Evolutionary conservation across 2,329 filamentous ascomycete species (phyloP).

Genomic region (Curvularia lunata): DNA sequence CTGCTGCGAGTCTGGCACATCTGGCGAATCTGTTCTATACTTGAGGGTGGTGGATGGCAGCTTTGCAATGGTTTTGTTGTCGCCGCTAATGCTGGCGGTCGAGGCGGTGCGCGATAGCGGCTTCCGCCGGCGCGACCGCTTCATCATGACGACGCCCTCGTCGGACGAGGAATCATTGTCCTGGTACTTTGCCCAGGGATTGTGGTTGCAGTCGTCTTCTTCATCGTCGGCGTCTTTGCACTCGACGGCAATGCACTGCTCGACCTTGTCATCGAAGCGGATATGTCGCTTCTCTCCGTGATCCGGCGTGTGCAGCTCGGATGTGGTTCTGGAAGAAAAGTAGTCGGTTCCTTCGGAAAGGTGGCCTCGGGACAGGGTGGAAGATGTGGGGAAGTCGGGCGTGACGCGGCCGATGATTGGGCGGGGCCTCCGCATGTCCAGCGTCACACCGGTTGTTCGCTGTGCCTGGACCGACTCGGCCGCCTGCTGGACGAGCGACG

Average conservation of each 20-base stretch:
- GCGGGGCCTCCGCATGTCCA: conserved; percentile 58
- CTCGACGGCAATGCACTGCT: conserved; percentile 94
- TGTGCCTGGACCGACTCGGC: conserved; percentile 86
- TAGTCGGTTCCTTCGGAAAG: conserved; percentile 70
- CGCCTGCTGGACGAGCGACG: conserved; percentile 87
- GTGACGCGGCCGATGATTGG: conserved; percentile 65
- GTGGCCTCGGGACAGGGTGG: conserved; percentile 66
- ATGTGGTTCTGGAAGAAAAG: conserved; percentile 71
- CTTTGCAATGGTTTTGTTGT: conserved; percentile 87
- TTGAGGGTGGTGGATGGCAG: conserved; percentile 88
- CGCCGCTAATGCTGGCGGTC: conserved; percentile 62
- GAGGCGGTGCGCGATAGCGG: conserved; percentile 62
- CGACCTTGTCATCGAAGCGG: conserved; percentile 94
- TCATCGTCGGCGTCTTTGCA: conserved; percentile 80
- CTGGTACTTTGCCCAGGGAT: conserved; percentile 48
- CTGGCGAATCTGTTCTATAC: conserved; percentile 77
- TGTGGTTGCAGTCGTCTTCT: conserved; percentile 52
- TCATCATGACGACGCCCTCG: conserved; percentile 84
- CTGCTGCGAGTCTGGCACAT: conserved; percentile 63
- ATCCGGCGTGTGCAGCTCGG: conserved; percentile 70
- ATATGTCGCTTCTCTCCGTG: conserved; percentile 78
- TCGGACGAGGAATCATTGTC: conserved; percentile 67
- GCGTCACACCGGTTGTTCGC: conserved; percentile 63
- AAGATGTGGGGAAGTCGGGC: conserved; percentile 72
- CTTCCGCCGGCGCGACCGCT: conserved; percentile 59